Base-by-base conservation (phyloP, 2,329 filamentous ascomycete species). In the Penicillium hesseltinei region DNA sequence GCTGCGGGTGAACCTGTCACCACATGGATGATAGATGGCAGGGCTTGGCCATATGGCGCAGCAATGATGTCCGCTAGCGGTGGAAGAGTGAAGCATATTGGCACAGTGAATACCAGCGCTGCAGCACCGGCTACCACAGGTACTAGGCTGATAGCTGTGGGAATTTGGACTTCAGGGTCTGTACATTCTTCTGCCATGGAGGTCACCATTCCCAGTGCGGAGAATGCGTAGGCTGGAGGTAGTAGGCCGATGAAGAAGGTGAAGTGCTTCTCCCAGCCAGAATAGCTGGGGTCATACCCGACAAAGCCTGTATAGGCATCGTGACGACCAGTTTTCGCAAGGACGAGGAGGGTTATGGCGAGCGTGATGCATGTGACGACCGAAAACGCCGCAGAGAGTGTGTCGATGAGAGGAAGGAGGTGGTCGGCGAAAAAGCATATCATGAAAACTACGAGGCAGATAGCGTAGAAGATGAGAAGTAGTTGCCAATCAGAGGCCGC, bases 391-490 rank as follows among this genome's bases (percentile, higher is more conserved):
- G 82, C 82, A 52, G 82, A 84, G 47, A 83, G 75, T 13, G 29
- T 31, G 4, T 88, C 84, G 2, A 87, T 79, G 62, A 81, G 74
- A 0, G 87, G 88, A 38, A 92, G 78, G 74, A 83, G 88, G 35
- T 78, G 80, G 72, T 91, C 90, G 43, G 84, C 84, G 39, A 89
- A 81, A 1, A 84, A 78, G 61, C 88, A 90, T 53, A 90, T 83
- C 46, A 83, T 68, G 62, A 90, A 85, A 60, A 84, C 86, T 19
- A 86, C 64, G 0, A 91, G 65, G n/a, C 86, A 89, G 62, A 91
- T 80, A 47, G 77, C 87, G 64, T 89, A 82, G 75, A 91, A 91
- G 62, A 91, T 85, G 25, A 91, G 77, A 56, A 89, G 85, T 17
- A 89, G 78, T 71, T 91, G 87, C 79, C 88, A 91, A 27, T 78